Conservation (phyloP, 2,329 filamentous ascomycete genomes). For the Fusarium armeniacum region DNA sequence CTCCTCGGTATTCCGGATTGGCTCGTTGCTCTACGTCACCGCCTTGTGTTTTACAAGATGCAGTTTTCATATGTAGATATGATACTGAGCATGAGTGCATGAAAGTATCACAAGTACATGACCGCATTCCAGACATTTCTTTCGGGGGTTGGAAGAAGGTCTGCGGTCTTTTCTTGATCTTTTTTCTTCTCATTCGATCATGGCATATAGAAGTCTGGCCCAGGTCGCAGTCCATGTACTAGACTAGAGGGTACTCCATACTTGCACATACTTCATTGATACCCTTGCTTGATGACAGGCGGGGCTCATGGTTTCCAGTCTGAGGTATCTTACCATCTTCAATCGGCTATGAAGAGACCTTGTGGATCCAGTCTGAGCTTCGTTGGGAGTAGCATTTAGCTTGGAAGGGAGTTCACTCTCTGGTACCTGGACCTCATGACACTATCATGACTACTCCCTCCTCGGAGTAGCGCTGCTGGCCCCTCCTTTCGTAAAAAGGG, state of each 20-base stretch:
- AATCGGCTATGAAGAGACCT: constrained; percentile 32
- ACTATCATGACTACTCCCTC: constrained; percentile 39
- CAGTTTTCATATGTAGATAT: constrained; percentile 16
- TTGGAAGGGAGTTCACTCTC: constrained; percentile 25
- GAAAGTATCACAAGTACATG: constrained; percentile 24
- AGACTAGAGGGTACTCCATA: constrained; percentile 35
- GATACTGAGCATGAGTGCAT: not conserved
- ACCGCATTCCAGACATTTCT: constrained; percentile 22
- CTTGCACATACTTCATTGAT: constrained; percentile 31
- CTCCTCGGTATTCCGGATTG: constrained; percentile 31
- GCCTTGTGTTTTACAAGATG: constrained; percentile 17
- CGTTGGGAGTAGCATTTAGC: constrained; percentile 12
- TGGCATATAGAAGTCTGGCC: constrained; percentile 5
- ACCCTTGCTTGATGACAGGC: constrained; percentile 35
- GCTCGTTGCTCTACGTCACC: constrained; percentile 38
- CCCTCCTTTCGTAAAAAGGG: constrained; percentile 41
- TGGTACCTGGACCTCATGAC: constrained; percentile 41
- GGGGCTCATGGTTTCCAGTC: constrained; percentile 22
- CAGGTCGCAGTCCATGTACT: constrained; percentile 19
- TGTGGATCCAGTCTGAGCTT: constrained; percentile 21
- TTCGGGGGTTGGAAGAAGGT: constrained; percentile 19
- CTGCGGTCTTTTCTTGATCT: not conserved
- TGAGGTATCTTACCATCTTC: constrained; percentile 39
- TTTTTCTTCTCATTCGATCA: not conserved
- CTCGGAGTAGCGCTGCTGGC: constrained; percentile 30